Evolutionary conservation across 306 rosid genomes (phyloP).

Genomic region (Heteromeles arbutifolia): DNA sequence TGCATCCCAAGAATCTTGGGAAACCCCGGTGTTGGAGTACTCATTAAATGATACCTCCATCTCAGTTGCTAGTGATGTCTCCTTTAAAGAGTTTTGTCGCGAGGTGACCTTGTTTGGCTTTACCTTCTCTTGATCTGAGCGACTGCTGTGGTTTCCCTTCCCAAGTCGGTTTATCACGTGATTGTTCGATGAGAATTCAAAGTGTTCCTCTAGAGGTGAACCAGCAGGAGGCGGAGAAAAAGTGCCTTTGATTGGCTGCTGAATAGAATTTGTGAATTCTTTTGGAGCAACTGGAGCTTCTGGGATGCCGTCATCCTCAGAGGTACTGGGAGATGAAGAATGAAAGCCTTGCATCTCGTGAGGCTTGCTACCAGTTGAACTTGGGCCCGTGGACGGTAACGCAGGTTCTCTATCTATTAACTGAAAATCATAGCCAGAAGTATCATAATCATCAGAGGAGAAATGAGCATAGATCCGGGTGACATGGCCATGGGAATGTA

Average conservation of each 20-base stretch:
- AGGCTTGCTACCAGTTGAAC: constrained; percentile 44
- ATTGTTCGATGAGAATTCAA: constrained; percentile 54
- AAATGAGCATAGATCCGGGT: constrained; percentile 44
- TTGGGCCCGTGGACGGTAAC: constrained; percentile 29
- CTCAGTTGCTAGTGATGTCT: constrained; percentile 70
- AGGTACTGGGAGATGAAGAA: constrained; percentile 64
- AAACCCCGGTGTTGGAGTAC: constrained; percentile 55
- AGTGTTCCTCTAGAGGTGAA: constrained; percentile 68
- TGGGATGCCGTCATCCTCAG: constrained; percentile 69
- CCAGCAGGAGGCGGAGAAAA: constrained; percentile 61
- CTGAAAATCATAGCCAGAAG: constrained; percentile 77
- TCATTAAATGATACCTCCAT: constrained; percentile 80
- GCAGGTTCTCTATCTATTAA: constrained; percentile 69
- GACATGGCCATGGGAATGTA: constrained; percentile 34
- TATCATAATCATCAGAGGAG: constrained; percentile 84
- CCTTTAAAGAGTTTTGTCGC: constrained; percentile 73
- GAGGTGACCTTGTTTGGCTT: constrained; percentile 54
- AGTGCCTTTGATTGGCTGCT: constrained; percentile 36
- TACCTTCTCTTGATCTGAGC: constrained; percentile 67
- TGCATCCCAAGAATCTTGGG: constrained; percentile 69
- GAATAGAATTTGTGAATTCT: constrained; percentile 37
- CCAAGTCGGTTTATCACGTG: constrained; percentile 48
- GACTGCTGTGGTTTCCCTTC: constrained; percentile 70
- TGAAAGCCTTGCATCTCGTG: constrained; percentile 64
- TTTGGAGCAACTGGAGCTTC: constrained; percentile 37